Conservation (phyloP, 768 basidiomycete species). For the Phlegmacium glaucopus region DNA sequence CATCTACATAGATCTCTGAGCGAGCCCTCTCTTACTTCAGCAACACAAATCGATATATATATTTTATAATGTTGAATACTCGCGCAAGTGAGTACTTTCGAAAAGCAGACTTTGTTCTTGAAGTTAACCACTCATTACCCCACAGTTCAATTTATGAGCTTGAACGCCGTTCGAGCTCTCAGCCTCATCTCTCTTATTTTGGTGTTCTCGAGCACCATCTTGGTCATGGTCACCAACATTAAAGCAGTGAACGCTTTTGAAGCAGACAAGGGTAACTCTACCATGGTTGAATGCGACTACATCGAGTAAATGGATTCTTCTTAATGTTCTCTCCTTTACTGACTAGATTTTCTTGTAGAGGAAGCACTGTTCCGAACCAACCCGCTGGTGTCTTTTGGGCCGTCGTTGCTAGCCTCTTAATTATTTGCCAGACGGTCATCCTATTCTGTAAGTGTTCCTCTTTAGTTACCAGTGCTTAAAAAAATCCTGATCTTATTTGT, state of each 20-base stretch:
- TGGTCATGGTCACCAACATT: constrained; percentile 73
- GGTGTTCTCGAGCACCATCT: constrained; percentile 73
- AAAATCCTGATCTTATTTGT: background rate
- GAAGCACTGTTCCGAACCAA: constrained; percentile 91
- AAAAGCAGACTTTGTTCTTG: background rate
- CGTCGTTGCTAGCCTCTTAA: constrained; percentile 79
- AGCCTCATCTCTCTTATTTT: constrained; percentile 79
- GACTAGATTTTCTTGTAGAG: constrained; percentile 26
- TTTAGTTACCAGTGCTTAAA: background rate
- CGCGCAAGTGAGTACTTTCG: constrained; percentile 25
- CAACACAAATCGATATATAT: constrained; percentile 1
- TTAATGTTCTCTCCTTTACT: background rate
- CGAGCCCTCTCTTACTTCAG: constrained; percentile 1
- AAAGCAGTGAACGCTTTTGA: constrained; percentile 69
- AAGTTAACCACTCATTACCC: background rate
- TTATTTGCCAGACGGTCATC: constrained; percentile 75
- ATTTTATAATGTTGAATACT: constrained; percentile 27
- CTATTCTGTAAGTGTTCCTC: constrained; percentile 51
- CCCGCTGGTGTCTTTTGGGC: constrained; percentile 92
- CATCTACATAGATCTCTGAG: background rate
- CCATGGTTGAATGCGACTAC: constrained; percentile 67
- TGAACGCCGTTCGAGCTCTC: constrained; percentile 73
- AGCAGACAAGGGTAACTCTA: constrained; percentile 34
- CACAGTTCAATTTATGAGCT: constrained; percentile 58
- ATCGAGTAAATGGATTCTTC: constrained; percentile 51